Conservation (phyloP, 1,139 yeast species). For the Yamadazyma triangularis region DNA sequence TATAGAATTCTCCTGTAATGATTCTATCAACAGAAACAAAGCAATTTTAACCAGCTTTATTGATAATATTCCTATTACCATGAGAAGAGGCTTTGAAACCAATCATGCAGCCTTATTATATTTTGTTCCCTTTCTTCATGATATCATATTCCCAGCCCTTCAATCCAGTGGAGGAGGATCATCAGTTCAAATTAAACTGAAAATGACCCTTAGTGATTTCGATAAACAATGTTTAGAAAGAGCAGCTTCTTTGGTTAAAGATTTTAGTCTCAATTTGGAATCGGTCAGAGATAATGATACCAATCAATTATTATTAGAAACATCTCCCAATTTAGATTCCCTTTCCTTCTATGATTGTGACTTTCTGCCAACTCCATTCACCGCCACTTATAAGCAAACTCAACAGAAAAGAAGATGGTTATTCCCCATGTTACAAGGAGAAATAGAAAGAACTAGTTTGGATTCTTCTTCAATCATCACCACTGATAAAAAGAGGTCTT, state of each 20-base stretch:
- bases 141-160: constrained; percentile 42
- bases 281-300: constrained; percentile 31
- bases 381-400: constrained; percentile 15
- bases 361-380: constrained; percentile 14
- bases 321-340: constrained; percentile 35
- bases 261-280: constrained; percentile 28
- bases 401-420: constrained; percentile 30
- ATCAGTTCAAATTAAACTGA: constrained; percentile 15
- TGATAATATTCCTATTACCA: constrained; percentile 24
- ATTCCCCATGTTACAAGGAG: constrained; percentile 38
- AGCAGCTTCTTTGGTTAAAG: constrained; percentile 23
- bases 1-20: constrained; percentile 41
- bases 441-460: constrained; percentile 32
- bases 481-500: constrained; percentile 22
- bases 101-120: constrained; percentile 25
- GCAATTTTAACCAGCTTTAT: constrained; percentile 20
- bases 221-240: constrained; percentile 26
- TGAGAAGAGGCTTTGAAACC: constrained; percentile 25
- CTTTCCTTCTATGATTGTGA: constrained; percentile 23
- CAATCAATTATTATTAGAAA: constrained; percentile 23
- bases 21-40: constrained; percentile 26
- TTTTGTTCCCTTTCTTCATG: constrained; percentile 44
- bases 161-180: constrained; percentile 15
- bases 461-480: constrained; percentile 14
- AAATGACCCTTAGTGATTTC: constrained; percentile 17